Base-by-base conservation (phyloP, 2,329 filamentous ascomycete species). In the Aspergillus sp. region DNA sequence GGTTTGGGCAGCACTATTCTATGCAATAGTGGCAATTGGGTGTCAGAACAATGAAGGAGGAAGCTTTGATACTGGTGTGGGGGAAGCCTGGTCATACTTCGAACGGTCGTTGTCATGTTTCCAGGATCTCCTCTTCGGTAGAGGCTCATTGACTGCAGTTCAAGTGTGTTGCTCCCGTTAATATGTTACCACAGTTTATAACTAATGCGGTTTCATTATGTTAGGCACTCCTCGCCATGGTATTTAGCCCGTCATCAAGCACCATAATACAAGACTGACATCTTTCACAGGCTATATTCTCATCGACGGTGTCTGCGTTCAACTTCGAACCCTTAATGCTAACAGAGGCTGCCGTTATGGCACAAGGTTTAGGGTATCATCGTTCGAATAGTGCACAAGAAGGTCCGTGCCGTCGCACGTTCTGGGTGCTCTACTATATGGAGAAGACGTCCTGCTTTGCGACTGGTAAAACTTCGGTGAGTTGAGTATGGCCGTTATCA, bases 1-100 rank as follows among this genome's bases (percentile, higher is more conserved):
- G 67, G 78, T 80, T 82, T 69, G 74, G 71, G 72, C 70, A 0
- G 73, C 74, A 4, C 62, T 80, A 1, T 81, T 80, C 61, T 66
- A 78, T 3, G 60, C 68, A 8, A 57, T 72, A 15, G 61, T 79
- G 3, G 77, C 77, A 2, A 61, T 79, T 1, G 77, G 77, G 5
- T 75, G 70, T 25, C 74, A 75, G 53, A 71, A 75, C 32, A 60
- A 69, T 13, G 69, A 67, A 5, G 71, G 72, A 5, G 75, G 73
- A 1, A 73, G 69, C 39, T 80, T 78, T 48, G 73, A 78, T 54
- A 71, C 75, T 1, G 73, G 73, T 2, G 72, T 70, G 17, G 76
- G 77, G 8, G 65, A 68, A 27, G 68, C 76, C 0, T 80, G 78
- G 78, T 69, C 68, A 7, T 55, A 62, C 15, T 67, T 66, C 38